phyloP scores from a whole-genome alignment of 768 basidiomycete species.

The Hericium erinaceus region DNA sequence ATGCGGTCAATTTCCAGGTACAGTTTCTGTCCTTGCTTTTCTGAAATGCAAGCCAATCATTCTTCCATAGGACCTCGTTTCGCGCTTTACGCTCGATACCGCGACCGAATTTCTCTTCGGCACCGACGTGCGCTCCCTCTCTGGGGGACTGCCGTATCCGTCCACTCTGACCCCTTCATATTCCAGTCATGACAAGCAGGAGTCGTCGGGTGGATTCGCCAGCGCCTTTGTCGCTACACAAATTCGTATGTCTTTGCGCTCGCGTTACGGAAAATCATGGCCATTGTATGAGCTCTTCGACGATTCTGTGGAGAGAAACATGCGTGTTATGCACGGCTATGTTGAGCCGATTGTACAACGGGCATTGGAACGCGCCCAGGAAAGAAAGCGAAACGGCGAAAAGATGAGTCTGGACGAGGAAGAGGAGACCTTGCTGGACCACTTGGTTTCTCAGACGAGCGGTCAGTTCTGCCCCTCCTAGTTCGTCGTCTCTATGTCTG shows the following conservation, averaged over 20 bases:
- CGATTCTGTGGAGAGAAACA: neutral
- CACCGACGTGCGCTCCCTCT: slow-evolving; percentile 28
- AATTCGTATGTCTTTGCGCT: neutral
- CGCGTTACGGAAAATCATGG: neutral
- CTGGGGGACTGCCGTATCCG: slow-evolving; percentile 28
- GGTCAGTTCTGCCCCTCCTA: slow-evolving; percentile 20
- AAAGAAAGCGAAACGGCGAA: neutral
- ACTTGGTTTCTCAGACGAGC: slow-evolving; percentile 28
- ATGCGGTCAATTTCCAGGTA: neutral
- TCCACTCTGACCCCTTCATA: neutral
- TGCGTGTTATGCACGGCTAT: neutral
- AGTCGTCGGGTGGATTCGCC: neutral
- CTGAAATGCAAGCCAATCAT: neutral
- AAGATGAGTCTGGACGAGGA: neutral
- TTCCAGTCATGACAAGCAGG: too few relatives aligned
- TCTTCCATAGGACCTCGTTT: slow-evolving; percentile 29
- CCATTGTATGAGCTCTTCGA: neutral
- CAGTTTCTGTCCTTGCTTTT: neutral
- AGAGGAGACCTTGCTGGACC: slow-evolving; percentile 32
- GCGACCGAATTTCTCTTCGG: slow-evolving; percentile 46
- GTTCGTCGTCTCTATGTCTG: neutral
- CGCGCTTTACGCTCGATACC: slow-evolving; percentile 40
- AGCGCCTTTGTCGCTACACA: neutral
- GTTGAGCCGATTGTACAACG: neutral
- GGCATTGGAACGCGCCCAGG: neutral